These are phyloP conservation scores for Imleria badia DNA, from an alignment of 768 basidiomycete genomes.

Conservation along the genomic window DNA sequence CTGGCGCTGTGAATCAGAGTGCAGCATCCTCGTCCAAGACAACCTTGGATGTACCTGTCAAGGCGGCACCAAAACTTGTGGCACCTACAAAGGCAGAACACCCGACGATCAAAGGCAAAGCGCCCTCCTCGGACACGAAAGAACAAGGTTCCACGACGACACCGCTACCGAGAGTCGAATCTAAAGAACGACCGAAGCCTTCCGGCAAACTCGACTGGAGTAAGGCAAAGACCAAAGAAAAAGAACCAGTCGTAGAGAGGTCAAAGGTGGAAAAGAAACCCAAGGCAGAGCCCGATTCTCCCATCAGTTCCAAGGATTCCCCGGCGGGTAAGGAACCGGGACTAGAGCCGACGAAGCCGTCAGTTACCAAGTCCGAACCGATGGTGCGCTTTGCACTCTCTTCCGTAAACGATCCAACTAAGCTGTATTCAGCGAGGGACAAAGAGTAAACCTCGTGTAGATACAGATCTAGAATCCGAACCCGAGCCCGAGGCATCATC, in stretches of 20 bases:
- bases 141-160: constrained; percentile 27
- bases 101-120: constrained; percentile 23
- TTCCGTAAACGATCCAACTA: background rate
- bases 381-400: constrained; percentile 5
- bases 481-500: constrained; percentile 18
- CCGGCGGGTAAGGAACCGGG: background rate
- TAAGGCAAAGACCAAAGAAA: constrained; percentile 51
- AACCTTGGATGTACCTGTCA: constrained; percentile 35
- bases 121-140: constrained; percentile 25
- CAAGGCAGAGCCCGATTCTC: constrained; percentile 11
- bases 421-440: constrained; percentile 34
- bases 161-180: constrained; percentile 14
- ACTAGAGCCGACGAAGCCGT: background rate
- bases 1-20: background rate
- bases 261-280: constrained; percentile 17
- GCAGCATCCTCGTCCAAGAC: constrained; percentile 44
- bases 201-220: constrained; percentile 63
- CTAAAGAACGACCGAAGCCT: constrained; percentile 32
- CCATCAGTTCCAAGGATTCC: background rate
- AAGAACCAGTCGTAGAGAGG: constrained; percentile 9
- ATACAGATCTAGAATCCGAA: constrained; percentile 30
- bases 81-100: constrained; percentile 13
- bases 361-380: background rate
- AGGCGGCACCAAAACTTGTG: constrained; percentile 8
- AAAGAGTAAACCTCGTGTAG: constrained; percentile 45